A percentile compares a stretch with the other conserved stretches of the same genome.
phyloP scores from a whole-genome alignment of 139 green algal genomes.

The Nannochloris sp. region DNA sequence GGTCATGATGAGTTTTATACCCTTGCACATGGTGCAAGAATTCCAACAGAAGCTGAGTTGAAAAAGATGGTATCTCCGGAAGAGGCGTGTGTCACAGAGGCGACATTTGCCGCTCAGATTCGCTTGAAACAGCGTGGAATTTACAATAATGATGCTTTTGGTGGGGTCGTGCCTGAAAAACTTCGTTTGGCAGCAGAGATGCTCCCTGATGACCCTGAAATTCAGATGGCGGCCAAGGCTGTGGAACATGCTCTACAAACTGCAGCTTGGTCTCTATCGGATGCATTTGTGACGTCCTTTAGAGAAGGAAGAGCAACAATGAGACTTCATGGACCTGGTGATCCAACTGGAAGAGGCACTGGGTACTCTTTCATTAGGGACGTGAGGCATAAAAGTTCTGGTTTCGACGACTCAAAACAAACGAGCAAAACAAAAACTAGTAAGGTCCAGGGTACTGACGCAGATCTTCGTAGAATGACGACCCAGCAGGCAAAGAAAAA shows the following conservation, averaged over 20 bases:
- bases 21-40: slow-evolving; percentile 16
- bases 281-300: slow-evolving; percentile 46
- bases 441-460: slow-evolving; percentile 53
- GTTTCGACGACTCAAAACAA: slow-evolving; percentile 16
- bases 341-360: slow-evolving; percentile 61
- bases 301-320: slow-evolving; percentile 26
- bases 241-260: slow-evolving; percentile 20
- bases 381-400: slow-evolving; percentile 14
- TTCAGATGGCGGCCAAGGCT: slow-evolving; percentile 13
- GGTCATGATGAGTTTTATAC: slow-evolving; percentile 16
- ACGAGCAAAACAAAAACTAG: slow-evolving; percentile 23
- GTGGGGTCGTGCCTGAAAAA: slow-evolving; percentile 17
- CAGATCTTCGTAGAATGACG: slow-evolving; percentile 61
- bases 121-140: slow-evolving; percentile 2
- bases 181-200: slow-evolving; percentile 38
- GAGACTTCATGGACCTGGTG: slow-evolving; percentile 39
- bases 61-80: slow-evolving; percentile 17
- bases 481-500: slow-evolving; percentile 45
- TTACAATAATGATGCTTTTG: slow-evolving; percentile 1
- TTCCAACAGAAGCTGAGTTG: slow-evolving; percentile 28
- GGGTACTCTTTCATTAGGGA: slow-evolving; percentile 58
- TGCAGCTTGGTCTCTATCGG: slow-evolving; percentile 45
- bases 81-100: slow-evolving; percentile 6
- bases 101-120: neutral
- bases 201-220: slow-evolving; percentile 34